These are phyloP conservation scores for Letharia lupina DNA, from an alignment of 495 filamentous ascomycete genomes.

Conservation along the genomic window DNA sequence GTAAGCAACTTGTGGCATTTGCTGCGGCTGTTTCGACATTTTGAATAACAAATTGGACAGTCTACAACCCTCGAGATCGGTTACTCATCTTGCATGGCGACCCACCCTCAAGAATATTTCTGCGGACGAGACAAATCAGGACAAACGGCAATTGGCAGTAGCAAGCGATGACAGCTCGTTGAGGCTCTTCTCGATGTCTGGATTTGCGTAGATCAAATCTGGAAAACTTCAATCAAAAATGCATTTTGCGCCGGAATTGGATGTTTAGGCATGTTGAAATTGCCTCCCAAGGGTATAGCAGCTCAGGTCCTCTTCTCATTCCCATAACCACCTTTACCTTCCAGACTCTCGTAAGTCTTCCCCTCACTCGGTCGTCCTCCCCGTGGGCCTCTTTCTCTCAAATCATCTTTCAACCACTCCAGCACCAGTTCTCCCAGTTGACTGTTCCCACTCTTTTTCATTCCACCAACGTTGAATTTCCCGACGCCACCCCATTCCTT, in stretches of 20 bases:
- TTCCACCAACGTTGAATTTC: constrained; percentile 40
- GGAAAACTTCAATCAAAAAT: neutral
- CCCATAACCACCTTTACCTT: constrained; percentile 77
- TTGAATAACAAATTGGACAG: constrained; percentile 32
- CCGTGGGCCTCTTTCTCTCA: constrained; percentile 71
- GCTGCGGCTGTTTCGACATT: constrained; percentile 3
- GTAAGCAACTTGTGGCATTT: constrained; percentile 9
- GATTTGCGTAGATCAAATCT: neutral
- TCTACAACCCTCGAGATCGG: constrained; percentile 57
- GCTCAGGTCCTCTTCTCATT: constrained; percentile 49
- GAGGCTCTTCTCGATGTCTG: constrained; percentile 55
- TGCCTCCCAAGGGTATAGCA: neutral
- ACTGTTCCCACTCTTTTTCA: constrained; percentile 55
- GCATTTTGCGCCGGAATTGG: neutral
- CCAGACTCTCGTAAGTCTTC: constrained; percentile 55
- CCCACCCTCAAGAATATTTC: constrained; percentile 35
- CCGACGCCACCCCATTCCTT: constrained; percentile 73
- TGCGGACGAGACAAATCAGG: constrained; percentile 17
- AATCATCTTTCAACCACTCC: constrained; percentile 76
- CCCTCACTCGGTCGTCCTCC: constrained; percentile 53
- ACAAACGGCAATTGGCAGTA: constrained; percentile 54
- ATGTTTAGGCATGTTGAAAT: constrained; percentile 18
- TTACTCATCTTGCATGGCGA: constrained; percentile 71
- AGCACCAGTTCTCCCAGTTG: constrained; percentile 77
- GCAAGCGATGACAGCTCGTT: constrained; percentile 78